Conservation (phyloP, 2,329 filamentous ascomycete genomes). For the Botrytis medusae region DNA sequence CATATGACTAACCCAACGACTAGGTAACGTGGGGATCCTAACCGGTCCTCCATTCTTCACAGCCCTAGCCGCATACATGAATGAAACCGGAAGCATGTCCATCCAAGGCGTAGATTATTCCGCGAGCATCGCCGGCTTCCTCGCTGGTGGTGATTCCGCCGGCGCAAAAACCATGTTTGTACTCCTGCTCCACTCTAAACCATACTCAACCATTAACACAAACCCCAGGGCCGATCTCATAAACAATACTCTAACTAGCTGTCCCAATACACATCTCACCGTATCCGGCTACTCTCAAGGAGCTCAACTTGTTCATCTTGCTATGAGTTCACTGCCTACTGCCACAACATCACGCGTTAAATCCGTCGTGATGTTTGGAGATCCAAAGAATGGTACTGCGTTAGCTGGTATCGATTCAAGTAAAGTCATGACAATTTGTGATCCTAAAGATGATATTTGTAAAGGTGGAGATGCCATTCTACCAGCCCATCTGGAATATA, state of each 20-base stretch:
- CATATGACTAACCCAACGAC: neutral
- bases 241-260: conserved; percentile 28
- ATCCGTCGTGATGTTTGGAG: conserved; percentile 33
- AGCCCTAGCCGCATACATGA: conserved; percentile 36
- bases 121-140: conserved; percentile 48
- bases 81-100: conserved; percentile 44
- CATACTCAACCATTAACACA: neutral
- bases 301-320: conserved; percentile 35
- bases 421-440: conserved; percentile 33
- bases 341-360: conserved; percentile 29
- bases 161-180: conserved; percentile 47
- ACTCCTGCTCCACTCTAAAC: neutral
- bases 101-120: conserved; percentile 57
- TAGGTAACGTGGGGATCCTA: conserved; percentile 36
- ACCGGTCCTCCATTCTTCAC: conserved; percentile 36
- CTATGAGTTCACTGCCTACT: conserved; percentile 25
- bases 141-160: conserved; percentile 46
- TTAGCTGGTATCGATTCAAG: conserved; percentile 27
- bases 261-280: conserved; percentile 31
- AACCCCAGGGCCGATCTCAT: conserved; percentile 29
- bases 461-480: conserved; percentile 27
- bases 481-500: conserved; percentile 32
- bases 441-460: conserved; percentile 34
- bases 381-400: conserved; percentile 35
- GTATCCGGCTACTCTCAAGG: conserved; percentile 37